phyloP scores from a whole-genome alignment of 2,329 filamentous ascomycete genomes.

The Lachnum nothofagi region DNA sequence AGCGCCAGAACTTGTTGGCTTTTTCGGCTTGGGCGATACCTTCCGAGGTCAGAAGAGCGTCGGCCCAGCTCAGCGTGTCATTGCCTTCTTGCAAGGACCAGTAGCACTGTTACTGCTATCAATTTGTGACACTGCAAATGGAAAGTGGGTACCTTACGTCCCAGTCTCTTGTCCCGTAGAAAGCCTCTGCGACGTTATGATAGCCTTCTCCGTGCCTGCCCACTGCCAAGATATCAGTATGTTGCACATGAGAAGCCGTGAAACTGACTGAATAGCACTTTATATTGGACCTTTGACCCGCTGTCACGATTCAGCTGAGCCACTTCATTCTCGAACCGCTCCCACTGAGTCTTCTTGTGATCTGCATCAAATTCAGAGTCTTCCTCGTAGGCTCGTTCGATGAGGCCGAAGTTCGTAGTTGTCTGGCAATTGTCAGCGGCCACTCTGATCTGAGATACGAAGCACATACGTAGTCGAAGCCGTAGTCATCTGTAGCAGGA shows the following conservation, averaged over 20 bases:
- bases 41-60: slow-evolving; percentile 54
- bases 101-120: slow-evolving; percentile 49
- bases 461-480: slow-evolving; percentile 58
- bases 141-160: slow-evolving; percentile 46
- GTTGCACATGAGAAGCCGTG: slow-evolving; percentile 9
- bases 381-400: slow-evolving; percentile 55
- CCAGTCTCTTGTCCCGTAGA: slow-evolving; percentile 65
- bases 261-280: slow-evolving; percentile 51
- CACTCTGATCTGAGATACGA: not conserved
- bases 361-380: slow-evolving; percentile 42
- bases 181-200: slow-evolving; percentile 58
- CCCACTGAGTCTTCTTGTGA: slow-evolving; percentile 52
- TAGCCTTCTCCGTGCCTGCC: slow-evolving; percentile 66
- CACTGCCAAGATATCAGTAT: slow-evolving; percentile 34
- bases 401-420: slow-evolving; percentile 58
- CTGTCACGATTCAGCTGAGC: slow-evolving; percentile 46
- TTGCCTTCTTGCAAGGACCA: slow-evolving; percentile 63
- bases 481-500: slow-evolving; percentile 47
- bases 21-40: slow-evolving; percentile 54
- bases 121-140: not conserved
- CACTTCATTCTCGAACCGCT: slow-evolving; percentile 58
- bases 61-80: slow-evolving; percentile 56
- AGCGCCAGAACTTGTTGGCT: slow-evolving; percentile 57
- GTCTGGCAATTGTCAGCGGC: slow-evolving; percentile 39
- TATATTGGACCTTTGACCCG: slow-evolving; percentile 49